Percentiles rank a stretch among this genome's conserved stretches.
Conservation (phyloP, 2,329 filamentous ascomycete genomes). For the Cladosporium sp. region DNA sequence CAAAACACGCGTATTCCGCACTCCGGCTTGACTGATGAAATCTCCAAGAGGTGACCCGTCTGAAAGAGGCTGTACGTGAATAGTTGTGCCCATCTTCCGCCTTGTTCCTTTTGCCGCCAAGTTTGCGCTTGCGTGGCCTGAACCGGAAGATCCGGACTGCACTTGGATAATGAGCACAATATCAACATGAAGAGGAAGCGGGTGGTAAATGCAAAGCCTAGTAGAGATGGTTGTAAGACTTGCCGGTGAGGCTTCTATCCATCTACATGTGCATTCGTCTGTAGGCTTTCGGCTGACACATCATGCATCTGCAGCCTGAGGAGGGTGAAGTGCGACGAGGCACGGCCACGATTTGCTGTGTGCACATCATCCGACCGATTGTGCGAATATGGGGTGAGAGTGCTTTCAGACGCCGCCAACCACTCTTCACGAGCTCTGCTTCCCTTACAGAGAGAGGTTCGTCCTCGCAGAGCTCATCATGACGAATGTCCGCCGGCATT, state of each 20-base stretch:
- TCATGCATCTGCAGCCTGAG: neutral
- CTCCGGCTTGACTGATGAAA: too few relatives aligned
- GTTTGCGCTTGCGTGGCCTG: too few relatives aligned
- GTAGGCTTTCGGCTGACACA: neutral
- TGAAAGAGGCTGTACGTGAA: too few relatives aligned
- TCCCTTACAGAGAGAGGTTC: neutral
- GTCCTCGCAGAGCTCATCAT: too few relatives aligned
- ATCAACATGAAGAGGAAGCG: slow-evolving; percentile 2
- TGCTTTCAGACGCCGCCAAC: neutral
- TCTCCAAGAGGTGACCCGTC: too few relatives aligned
- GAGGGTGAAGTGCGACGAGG: slow-evolving; percentile 3
- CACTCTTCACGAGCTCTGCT: neutral
- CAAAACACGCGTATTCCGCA: neutral
- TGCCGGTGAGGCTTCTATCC: neutral
- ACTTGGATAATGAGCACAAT: too few relatives aligned
- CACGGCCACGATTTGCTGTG: neutral
- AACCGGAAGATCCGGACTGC: too few relatives aligned
- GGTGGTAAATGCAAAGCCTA: slow-evolving; percentile 1
- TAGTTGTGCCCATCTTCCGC: too few relatives aligned
- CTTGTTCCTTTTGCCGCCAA: too few relatives aligned
- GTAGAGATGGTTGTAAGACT: neutral
- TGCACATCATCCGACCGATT: neutral
- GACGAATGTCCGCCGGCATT: neutral
- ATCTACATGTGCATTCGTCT: neutral
- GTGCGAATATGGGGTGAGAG: slow-evolving; percentile 1